Evolutionary conservation across 228 moss, liverwort and hornwort genomes (phyloP).

Genomic region (Sphagnum magellanicum): DNA sequence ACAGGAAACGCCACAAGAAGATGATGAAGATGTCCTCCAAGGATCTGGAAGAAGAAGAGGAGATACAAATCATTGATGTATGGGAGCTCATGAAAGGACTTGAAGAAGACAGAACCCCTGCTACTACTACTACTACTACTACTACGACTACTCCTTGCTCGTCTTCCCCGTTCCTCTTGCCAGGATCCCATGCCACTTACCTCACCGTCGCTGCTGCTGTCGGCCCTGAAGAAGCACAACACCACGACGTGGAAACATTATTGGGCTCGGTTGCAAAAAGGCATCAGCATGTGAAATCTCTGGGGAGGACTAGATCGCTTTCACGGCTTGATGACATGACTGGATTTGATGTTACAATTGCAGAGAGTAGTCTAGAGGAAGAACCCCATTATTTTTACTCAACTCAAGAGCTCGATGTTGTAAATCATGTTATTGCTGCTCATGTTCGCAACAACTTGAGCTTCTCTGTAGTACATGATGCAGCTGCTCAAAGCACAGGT

Average conservation of each 20-base stretch:
- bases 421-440: neutral
- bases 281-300: neutral
- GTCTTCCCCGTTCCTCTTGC: constrained; percentile 24
- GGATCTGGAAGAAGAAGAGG: constrained; percentile 13
- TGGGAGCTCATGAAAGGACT: constrained; percentile 98
- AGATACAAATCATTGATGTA: constrained; percentile 78
- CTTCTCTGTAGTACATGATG: neutral
- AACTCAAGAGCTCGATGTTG: no score
- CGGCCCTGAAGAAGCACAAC: constrained; percentile 7
- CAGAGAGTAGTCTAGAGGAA: no score
- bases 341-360: neutral
- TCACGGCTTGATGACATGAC: constrained; percentile 29
- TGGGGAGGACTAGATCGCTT: constrained; percentile 33
- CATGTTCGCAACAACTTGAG: neutral
- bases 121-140: no score
- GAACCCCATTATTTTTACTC: no score
- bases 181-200: neutral
- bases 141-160: constrained; percentile 1
- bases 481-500: neutral
- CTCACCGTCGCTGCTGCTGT: no score
- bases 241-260: neutral
- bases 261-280: constrained; percentile 11
- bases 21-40: constrained; percentile 15
- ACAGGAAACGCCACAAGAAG: constrained; percentile 11
- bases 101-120: constrained; percentile 34